Evolutionary conservation across 306 rosid species (phyloP).

Genomic region (Fragaria iinumae): DNA sequence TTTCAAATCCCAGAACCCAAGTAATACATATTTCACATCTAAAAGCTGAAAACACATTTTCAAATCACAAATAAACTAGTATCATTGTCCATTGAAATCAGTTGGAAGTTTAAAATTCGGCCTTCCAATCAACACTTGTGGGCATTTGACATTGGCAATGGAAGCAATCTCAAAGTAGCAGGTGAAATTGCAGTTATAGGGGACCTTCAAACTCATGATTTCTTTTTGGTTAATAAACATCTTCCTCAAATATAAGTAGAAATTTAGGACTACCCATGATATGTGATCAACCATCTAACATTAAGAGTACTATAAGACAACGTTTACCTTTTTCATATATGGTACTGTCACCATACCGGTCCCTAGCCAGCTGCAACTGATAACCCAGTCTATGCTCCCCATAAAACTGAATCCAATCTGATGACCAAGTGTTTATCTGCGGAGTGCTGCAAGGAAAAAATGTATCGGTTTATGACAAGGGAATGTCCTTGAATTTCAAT

Average conservation of each 20-base stretch:
- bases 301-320: slow-evolving; percentile 16
- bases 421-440: slow-evolving; percentile 84
- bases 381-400: slow-evolving; percentile 83
- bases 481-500: neutral
- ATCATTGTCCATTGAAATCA: neutral
- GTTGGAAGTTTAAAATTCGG: neutral
- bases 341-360: slow-evolving; percentile 61
- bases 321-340: slow-evolving; percentile 75
- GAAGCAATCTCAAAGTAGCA: neutral
- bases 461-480: slow-evolving; percentile 2
- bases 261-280: neutral
- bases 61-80: neutral
- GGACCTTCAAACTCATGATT: neutral
- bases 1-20: neutral
- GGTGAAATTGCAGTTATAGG: neutral
- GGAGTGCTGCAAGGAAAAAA: slow-evolving; percentile 62
- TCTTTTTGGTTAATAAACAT: neutral
- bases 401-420: slow-evolving; percentile 88
- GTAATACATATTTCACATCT: neutral
- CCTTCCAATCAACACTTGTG: neutral
- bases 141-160: neutral
- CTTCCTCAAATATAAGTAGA: neutral
- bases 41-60: neutral
- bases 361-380: slow-evolving; percentile 68
- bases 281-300: neutral